Evolutionary conservation across 1,139 yeast species (phyloP), one percentile per base, ranked within the genome.

Genomic region (Taphrina communis): DNA sequence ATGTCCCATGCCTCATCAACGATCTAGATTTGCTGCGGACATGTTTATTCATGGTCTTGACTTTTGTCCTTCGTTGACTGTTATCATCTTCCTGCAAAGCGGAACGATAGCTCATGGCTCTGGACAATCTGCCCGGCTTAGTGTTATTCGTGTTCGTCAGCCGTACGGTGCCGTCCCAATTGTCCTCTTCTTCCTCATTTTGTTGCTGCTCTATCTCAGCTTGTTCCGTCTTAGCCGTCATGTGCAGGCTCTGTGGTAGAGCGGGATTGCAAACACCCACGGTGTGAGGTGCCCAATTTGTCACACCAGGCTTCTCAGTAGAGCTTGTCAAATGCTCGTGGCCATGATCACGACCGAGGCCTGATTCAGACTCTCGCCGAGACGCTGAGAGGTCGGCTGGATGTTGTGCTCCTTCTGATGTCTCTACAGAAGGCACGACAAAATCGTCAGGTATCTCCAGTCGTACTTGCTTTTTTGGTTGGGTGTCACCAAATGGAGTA

Each of bases 1-100:
- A 11, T 12, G 53, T 51, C 4, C 42, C 21, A 12, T 63, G 67
- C 14, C 67, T 42, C 4, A 63, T 36, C 48, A 63, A 19, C 19
- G 67, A 63, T 21, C 48, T 42, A 12, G 67, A 63, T 19, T 63
- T 53, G 19, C 60, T 63, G 14, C 67, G 41, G 17, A 55, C 38
- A 14, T 63, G 67, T 21, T 38, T 51, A 14, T 25, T 39, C 14
- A 36, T n/a, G 6, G 21, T 36, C 14, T 39, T 48, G 8, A n/a
- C 11, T 9, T 14, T 58, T 11, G 12, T 50, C 19, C 51, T n/a
- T 31, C 42, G 14, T 1, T 12, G 6, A 2, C 39, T 2, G 17
- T 11, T 8, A 7, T 42, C 62, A 8, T 58, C 62, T 0, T 19
- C 41, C n/a, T 58, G 31, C n/a, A 39, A 21, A 36, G 41, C 1